Evolutionary conservation across 2,329 filamentous ascomycete genomes (phyloP).

Genomic region (Fusarium robinianum): DNA sequence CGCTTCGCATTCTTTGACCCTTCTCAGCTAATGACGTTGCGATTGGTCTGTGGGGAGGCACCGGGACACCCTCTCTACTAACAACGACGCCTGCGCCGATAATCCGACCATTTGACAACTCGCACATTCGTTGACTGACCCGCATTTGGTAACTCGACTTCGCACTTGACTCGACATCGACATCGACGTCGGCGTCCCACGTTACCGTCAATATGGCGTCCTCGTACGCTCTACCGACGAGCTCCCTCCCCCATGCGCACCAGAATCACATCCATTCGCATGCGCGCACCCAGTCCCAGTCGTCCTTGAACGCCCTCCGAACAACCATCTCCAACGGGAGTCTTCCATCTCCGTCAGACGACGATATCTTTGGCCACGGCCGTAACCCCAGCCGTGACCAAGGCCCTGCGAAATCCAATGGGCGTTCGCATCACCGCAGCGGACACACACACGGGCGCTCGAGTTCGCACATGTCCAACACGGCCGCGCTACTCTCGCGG

Average conservation of each 20-base stretch:
- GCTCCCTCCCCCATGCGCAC: constrained; percentile 54
- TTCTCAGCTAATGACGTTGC: constrained; percentile 34
- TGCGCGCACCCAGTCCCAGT: constrained; percentile 45
- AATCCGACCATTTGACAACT: constrained; percentile 27
- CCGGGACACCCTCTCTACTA: constrained; percentile 23
- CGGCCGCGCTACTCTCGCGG: constrained; percentile 33
- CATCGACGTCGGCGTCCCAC: constrained; percentile 2
- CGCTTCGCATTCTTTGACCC: constrained; percentile 9
- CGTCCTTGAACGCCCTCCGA: constrained; percentile 47
- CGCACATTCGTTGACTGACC: constrained; percentile 9
- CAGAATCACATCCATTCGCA: constrained; percentile 49
- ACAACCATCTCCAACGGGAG: constrained; percentile 43
- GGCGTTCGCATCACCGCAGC: constrained; percentile 33
- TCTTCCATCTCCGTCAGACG: constrained; percentile 40
- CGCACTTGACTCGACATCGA: constrained; percentile 6
- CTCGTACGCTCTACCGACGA: constrained; percentile 58
- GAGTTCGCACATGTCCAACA: constrained; percentile 40
- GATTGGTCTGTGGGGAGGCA: constrained; percentile 29
- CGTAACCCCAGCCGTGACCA: constrained; percentile 35
- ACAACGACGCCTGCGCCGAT: constrained; percentile 28
- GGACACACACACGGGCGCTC: constrained; percentile 38
- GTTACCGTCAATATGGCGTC: constrained; percentile 49
- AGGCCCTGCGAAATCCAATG: constrained; percentile 26
- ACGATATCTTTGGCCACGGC: constrained; percentile 40
- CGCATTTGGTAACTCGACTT: constrained; percentile 1